Conservation (phyloP, 805 yeast genomes). For the Yamadazyma endophytica region DNA sequence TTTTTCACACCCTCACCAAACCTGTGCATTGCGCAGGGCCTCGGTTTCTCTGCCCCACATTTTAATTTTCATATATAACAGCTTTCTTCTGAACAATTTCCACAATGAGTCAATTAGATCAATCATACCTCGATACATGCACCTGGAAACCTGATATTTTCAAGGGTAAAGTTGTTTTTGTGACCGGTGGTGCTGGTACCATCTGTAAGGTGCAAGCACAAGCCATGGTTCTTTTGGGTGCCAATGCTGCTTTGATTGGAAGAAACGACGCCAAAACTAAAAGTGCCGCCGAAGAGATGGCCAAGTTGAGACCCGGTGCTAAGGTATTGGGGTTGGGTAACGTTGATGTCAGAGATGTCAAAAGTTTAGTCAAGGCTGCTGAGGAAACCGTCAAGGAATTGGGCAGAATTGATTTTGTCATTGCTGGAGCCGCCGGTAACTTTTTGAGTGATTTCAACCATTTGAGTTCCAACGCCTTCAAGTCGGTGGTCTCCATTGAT, state of each 20-base stretch:
- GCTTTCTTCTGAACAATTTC: neutral
- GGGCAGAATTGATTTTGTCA: slow-evolving; percentile 81
- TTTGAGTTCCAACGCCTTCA: slow-evolving; percentile 81
- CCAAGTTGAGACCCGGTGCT: slow-evolving; percentile 51
- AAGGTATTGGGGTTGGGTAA: slow-evolving; percentile 67
- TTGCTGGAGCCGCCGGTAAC: slow-evolving; percentile 97
- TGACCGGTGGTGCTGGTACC: slow-evolving; percentile 97
- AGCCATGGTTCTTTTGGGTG: slow-evolving; percentile 79
- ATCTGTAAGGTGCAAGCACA: slow-evolving; percentile 88
- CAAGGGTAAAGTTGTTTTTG: slow-evolving; percentile 80
- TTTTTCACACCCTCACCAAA: neutral
- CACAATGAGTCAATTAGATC: slow-evolving; percentile 22
- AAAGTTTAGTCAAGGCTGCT: slow-evolving; percentile 60
- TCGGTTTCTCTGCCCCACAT: neutral
- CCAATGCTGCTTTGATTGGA: slow-evolving; percentile 83
- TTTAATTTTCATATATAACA: neutral
- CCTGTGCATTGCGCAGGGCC: neutral
- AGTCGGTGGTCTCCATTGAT: slow-evolving; percentile 82
- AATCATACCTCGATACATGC: slow-evolving; percentile 23
- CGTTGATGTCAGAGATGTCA: slow-evolving; percentile 74
- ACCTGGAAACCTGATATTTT: slow-evolving; percentile 61
- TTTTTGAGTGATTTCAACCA: slow-evolving; percentile 76
- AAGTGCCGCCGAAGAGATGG: slow-evolving; percentile 63
- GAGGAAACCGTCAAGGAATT: slow-evolving; percentile 58
- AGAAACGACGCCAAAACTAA: slow-evolving; percentile 66